Evolutionary conservation across 1,284 basidiomycete genomes (phyloP), one percentile per base, ranked within the genome.

Genomic region (Phaffia rhodozyma): DNA sequence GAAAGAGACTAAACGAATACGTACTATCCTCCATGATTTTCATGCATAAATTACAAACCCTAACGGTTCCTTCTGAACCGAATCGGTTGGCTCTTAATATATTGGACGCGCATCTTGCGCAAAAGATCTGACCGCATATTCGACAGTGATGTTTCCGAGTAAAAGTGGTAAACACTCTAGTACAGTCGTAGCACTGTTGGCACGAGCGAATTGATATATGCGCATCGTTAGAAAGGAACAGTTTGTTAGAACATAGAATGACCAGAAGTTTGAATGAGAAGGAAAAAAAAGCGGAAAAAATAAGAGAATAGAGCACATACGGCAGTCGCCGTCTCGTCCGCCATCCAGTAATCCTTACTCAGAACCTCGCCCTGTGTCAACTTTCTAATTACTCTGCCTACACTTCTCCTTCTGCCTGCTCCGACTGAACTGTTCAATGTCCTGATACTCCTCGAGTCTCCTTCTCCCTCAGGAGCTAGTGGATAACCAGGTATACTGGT

Each of bases 71-170:
- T 62, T 93, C 85, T 66, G 91, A 87, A 6, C 91, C 91, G 72
- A 96, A 97, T 1, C 91, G 84, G n/a, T 85, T 82, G 7, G 91
- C 93, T 67, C 92, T 91, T 74, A 98, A 91, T 70, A 97, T 89
- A 71, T 97, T 94, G n/a, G 91, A 92, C 2, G 94, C 93, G 74
- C 94, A 91, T 6, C 90, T 83, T 27, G 89, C 90, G 75, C 92
- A 97, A 72, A 93, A 96, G 71, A 81, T 79, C 83, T 91, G 92
- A n/a, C 74, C 91, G 72, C 91, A 92, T 74, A 91, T 91, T 25
- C 89, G 83, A 77, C 92, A 96, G 73, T 97, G 92, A 72, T 97
- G 92, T 72, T 94, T 96, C 66, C 92, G 79, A 60, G 91, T 80
- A 87, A 91, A 94, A 3, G 91, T 84, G 1, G 89, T 90, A 74